Percentiles rank a stretch among this genome's conserved stretches.
phyloP scores from a whole-genome alignment of 805 yeast species.

The Candida incommunis region DNA sequence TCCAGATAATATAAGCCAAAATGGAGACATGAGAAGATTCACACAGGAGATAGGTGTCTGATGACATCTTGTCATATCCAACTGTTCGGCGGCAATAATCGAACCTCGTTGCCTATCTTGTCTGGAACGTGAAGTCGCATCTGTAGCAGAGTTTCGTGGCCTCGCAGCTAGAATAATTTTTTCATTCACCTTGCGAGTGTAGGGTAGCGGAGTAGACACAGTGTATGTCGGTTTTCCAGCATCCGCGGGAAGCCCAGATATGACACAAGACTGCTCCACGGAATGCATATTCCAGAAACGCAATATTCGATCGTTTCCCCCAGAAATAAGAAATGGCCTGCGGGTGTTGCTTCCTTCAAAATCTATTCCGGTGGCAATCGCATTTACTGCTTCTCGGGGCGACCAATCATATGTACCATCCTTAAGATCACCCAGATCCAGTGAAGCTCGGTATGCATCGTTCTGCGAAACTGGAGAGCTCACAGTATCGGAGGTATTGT shows the following conservation, averaged over 20 bases:
- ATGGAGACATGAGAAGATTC: not conserved
- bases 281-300: not conserved
- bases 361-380: not conserved
- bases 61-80: not conserved
- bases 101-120: not conserved
- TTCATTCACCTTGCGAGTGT: slow-evolving; percentile 1
- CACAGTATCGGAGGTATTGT: not conserved
- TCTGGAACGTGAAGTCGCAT: not conserved
- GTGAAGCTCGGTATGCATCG: not conserved
- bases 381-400: not conserved
- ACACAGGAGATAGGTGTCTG: not conserved
- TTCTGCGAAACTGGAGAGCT: not conserved
- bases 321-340: not conserved
- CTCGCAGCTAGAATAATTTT: not conserved
- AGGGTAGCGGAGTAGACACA: not conserved
- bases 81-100: not conserved
- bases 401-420: not conserved
- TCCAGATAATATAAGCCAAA: not conserved
- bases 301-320: not conserved
- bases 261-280: not conserved
- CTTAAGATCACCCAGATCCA: not conserved
- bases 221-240: not conserved
- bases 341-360: not conserved
- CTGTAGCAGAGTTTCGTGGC: not conserved
- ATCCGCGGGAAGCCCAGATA: not conserved